Evolutionary conservation across 139 green algal species (phyloP), one percentile per base, ranked within the genome.

Genomic region (Dunaliella primolecta): DNA sequence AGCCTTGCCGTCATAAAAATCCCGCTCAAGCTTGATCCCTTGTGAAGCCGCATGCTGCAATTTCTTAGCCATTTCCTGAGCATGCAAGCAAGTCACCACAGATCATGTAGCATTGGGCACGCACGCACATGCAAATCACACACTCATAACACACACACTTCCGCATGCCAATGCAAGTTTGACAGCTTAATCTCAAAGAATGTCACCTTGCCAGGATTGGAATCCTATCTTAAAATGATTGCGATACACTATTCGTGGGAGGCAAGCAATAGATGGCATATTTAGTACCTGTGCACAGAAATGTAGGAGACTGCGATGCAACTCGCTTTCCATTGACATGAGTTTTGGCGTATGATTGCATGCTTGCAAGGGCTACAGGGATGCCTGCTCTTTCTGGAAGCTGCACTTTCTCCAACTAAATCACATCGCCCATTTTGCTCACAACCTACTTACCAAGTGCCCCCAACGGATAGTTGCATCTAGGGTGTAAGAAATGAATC

Each of bases 1-100:
- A n/a, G 29, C 31, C 82, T 85, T 85, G 36, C 82, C 82, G 76
- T 81, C 82, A 38, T 80, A 80, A 30, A 23, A 80, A 2, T 32
- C 30, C 29, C 75, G n/a, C 21, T 38, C 29, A 36, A 32, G 7
- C 7, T 80, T 29, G 11, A 80, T 11, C 11, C 75, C 27, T 27
- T 36, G 15, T 21, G 20, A 7, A 21, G 11, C 21, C 15, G 71
- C 71, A 32, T 77, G 71, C 71, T 77, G 71, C 27, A 32, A 21
- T 21, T 35, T 77, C n/a, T n/a, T 77, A 21, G 29, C 25, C 71
- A 77, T 32, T 11, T 77, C 46, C 27, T 77, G n/a, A n/a, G n/a
- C n/a, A n/a, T n/a, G n/a, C n/a, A n/a, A n/a, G n/a, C n/a, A n/a
- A n/a, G n/a, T n/a, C n/a, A n/a, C n/a, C n/a, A n/a, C n/a, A n/a